Evolutionary conservation across 2,329 filamentous ascomycete genomes (phyloP), one percentile per base, ranked within the genome.

Genomic region (Plectosphaerella cucumerina): DNA sequence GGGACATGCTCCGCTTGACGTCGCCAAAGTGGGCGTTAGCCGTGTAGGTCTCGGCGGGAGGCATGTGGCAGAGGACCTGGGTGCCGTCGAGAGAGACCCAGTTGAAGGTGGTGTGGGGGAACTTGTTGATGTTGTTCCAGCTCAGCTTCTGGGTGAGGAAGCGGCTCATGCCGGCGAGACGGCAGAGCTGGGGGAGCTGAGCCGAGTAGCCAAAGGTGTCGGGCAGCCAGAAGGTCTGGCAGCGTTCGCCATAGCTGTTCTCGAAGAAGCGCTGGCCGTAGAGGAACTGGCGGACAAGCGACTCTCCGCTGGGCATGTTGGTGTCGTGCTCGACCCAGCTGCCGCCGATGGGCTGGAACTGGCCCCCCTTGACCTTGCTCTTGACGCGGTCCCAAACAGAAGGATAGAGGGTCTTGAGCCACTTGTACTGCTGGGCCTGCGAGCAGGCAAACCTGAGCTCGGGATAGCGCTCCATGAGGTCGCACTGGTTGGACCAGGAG

Each of bases 61-160:
- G 85, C 94, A 99, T 99, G 65, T 99, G 94, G 68, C 93, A 97
- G 55, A 99, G 84, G 58, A 99, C 94, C 65, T 97, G 94, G 63
- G 89, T 96, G 52, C 94, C 93, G 67, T 99, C 94, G 14, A 97
- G 82, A 12, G 91, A 84, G 31, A 99, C 92, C 94, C 94, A 99
- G 70, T 96, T 96, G 78, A 99, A 99, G 0, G 94, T 97, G 6
- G 94, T 97, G 65, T 97, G 94, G 0, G 94, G 94, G 72, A 97
- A 99, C 64, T 89, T 96, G 73, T 97, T 97, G 79, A 97, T 97
- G 67, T 97, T 97, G 75, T 97, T 97, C 94, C 94, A 99, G 75
- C 93, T 97, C 53, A 99, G 77, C 74, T 99, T 99, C 70, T 99
- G 94, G 0, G 94, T 99, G 63, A 99, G 87, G 76, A 99, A 99